Evolutionary conservation across 192 early-diverging fungal genomes (phyloP).

Genomic region (Backusella sp.): DNA sequence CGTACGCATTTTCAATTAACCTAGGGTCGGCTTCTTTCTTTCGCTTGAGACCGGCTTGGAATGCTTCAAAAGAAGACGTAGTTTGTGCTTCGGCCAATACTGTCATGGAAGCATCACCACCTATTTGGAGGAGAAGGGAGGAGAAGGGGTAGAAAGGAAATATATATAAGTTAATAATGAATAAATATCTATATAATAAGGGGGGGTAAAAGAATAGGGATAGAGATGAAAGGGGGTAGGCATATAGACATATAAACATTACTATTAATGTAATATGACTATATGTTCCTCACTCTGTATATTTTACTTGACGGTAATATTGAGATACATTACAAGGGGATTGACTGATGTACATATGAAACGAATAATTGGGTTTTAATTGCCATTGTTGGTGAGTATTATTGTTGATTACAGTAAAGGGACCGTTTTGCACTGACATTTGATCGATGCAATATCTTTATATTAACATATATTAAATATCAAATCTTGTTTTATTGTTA

Average conservation of each 20-base stretch:
- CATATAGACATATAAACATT: background rate
- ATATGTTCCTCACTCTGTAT: background rate
- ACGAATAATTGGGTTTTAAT: constrained; percentile 34
- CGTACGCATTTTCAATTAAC: constrained; percentile 26
- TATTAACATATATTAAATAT: background rate
- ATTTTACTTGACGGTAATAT: constrained; percentile 6
- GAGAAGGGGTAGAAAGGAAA: background rate
- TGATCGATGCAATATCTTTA: constrained; percentile 1
- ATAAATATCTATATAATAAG: background rate
- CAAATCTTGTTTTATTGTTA: background rate
- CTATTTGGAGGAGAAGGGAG: constrained; percentile 27
- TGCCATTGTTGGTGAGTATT: background rate
- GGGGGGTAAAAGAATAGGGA: background rate
- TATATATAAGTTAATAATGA: background rate
- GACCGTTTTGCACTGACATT: background rate
- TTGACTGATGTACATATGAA: constrained; percentile 79
- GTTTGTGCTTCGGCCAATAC: constrained; percentile 43
- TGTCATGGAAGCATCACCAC: constrained; percentile 79
- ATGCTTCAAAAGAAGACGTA: constrained; percentile 32
- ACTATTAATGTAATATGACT: background rate
- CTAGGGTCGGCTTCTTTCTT: background rate
- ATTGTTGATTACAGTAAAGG: constrained; percentile 6
- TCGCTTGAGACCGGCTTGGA: constrained; percentile 33
- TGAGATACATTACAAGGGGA: constrained; percentile 57
- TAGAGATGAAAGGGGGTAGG: background rate